These are phyloP conservation scores for Aspergillus nidulans DNA, from an alignment of 495 filamentous ascomycete species.

Conservation along the genomic window DNA sequence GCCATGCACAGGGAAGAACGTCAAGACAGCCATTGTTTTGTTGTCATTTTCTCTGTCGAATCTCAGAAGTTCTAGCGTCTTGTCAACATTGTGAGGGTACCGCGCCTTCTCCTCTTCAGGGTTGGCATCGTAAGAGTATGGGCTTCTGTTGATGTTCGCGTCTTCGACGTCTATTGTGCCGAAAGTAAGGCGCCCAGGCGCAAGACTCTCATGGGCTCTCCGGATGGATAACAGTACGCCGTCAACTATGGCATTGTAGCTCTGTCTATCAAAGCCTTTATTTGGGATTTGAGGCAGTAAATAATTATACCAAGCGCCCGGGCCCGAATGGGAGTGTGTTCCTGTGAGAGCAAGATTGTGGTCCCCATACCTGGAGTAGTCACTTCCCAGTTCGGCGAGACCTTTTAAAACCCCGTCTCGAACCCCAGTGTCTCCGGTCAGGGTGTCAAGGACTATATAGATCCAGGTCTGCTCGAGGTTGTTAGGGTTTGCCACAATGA, in stretches of 20 bases:
- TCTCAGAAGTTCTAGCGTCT: constrained; percentile 75
- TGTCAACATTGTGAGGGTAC: constrained; percentile 79
- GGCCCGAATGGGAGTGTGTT: constrained; percentile 90
- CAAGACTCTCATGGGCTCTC: constrained; percentile 71
- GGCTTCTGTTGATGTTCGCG: constrained; percentile 86
- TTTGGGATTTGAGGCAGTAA: constrained; percentile 91
- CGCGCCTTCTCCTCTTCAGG: constrained; percentile 69
- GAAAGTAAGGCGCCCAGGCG: constrained; percentile 66
- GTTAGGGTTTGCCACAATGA: constrained; percentile 72
- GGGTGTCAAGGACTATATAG: constrained; percentile 84
- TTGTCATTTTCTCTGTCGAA: constrained; percentile 70
- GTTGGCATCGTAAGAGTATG: constrained; percentile 89
- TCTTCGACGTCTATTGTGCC: constrained; percentile 71
- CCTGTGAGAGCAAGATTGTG: constrained; percentile 88
- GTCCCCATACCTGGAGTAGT: constrained; percentile 71
- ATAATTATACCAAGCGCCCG: constrained; percentile 94
- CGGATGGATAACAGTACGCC: constrained; percentile 78
- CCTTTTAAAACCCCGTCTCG: constrained; percentile 78
- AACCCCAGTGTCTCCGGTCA: constrained; percentile 87
- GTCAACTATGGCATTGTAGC: constrained; percentile 85
- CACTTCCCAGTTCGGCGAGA: constrained; percentile 58
- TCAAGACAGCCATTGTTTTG: constrained; percentile 73
- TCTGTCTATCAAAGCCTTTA: constrained; percentile 82
- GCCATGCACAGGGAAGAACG: constrained; percentile 93
- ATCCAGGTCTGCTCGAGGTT: constrained; percentile 70